Conservation (phyloP, 1,139 yeast species). For the Debaryomycetaceae sp. region DNA sequence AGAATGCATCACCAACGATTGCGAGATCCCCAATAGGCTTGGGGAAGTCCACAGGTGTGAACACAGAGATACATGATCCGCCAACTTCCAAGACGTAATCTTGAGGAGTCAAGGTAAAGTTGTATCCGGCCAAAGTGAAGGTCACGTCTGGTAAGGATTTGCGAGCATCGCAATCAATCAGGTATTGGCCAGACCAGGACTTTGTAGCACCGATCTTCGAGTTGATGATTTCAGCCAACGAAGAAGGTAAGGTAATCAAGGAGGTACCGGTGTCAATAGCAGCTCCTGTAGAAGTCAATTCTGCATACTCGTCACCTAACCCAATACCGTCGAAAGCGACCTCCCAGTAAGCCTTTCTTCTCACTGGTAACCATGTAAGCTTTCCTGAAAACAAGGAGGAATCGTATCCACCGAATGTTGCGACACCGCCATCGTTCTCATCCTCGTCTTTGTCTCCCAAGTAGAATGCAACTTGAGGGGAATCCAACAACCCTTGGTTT, state of each 20-base stretch:
- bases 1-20: constrained; percentile 94
- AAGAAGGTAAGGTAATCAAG: constrained; percentile 88
- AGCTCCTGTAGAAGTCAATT: constrained; percentile 81
- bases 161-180: constrained; percentile 83
- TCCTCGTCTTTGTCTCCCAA: constrained; percentile 75
- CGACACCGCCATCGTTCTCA: constrained; percentile 75
- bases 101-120: constrained; percentile 81
- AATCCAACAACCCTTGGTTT: constrained; percentile 73
- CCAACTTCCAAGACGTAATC: constrained; percentile 92
- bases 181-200: constrained; percentile 96
- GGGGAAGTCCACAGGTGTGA: constrained; percentile 97
- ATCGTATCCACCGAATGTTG: constrained; percentile 93
- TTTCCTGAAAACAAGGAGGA: constrained; percentile 71
- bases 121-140: constrained; percentile 81
- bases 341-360: constrained; percentile 99
- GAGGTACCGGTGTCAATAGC: constrained; percentile 99
- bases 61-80: constrained; percentile 93
- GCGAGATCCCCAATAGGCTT: constrained; percentile 96
- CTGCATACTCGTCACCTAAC: constrained; percentile 87
- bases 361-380: constrained; percentile 91
- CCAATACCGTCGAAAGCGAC: constrained; percentile 88
- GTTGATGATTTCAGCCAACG: constrained; percentile 90
- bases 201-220: constrained; percentile 95
- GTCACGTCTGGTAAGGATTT: constrained; percentile 86
- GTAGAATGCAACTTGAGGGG: constrained; percentile 83